Base-by-base conservation (phyloP, 78 protist genomes). In the Dictyostelium capitatum region DNA sequence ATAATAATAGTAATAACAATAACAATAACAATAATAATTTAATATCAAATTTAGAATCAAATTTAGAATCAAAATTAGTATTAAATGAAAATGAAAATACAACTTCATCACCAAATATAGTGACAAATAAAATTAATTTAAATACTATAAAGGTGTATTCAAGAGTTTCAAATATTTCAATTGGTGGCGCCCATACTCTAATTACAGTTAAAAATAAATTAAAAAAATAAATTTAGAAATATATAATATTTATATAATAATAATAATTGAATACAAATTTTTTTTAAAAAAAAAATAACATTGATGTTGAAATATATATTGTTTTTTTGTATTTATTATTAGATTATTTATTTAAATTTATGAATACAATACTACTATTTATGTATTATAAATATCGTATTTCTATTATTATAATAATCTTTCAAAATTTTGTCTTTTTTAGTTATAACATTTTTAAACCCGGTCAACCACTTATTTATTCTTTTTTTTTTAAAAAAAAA, bases 101-200 rank as follows among this genome's bases (percentile, higher is more conserved):
- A n/a, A n/a, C n/a, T n/a, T n/a, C 25, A 57, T 67, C 75, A 12
- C 75, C 75, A 32, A 67, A 67, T 67, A 67, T 67, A 67, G 15
- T 67, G 6, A 67, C 75, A 15, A 67, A 67, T 67, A 67, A 67
- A 41, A 67, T 67, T 15, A 43, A 20, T 46, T 8, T 23, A 23
- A 72, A 73, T 43, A 72, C 28, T 54, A 23, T 47, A 30, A 57
- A 73, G 15, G 74, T 75, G 30, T 32, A 84, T 32, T 73, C 92
- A 54, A 84, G 72, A 84, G 92, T 70, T 20, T 30, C 79, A 54
- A 57, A 59, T 84, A 47, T 84, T 20, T 47, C 57, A 1, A 41
- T 72, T 5, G 92, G 92, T 7, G 47, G 75, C 5, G 92, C 92
- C 7, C 80, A 73, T 59, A 47, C 83, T 14, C 7, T 84, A 50